Evolutionary conservation across 495 filamentous ascomycete species (phyloP), one percentile per base, ranked within the genome.

Genomic region (Penicillium diatomitis): DNA sequence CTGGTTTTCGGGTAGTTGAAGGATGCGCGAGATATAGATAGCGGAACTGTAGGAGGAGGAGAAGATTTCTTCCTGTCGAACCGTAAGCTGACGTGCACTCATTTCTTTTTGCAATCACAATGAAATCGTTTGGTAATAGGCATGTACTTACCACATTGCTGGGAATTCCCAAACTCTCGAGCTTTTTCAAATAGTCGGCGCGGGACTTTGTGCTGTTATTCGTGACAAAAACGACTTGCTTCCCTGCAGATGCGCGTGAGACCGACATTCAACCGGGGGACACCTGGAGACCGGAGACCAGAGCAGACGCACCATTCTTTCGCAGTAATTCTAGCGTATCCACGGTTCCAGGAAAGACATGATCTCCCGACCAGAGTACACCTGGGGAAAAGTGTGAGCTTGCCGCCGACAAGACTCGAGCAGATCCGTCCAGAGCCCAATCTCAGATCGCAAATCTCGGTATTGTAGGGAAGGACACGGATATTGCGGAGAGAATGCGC

Each of bases 201-300:
- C 92, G 87, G 11, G 91, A 95, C 64, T 97, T 97, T 30, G 92
- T 97, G 63, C 87, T 94, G 76, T 99, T 99, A 67, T 99, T 99
- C 3, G 92, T 97, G 40, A 99, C 92, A 63, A 99, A 99, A 50
- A 99, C 82, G 11, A 92, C 73, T 66, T 83, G 86, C 66, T 99
- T 99, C 47, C 87, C 90, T 92, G 20, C 20, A 20, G 20, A 20
- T 20, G 20, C 20, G 20, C 20, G 20, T 20, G 20, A 52, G 20
- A 33, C 8, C 32, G 11, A 6, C n/a, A 34, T 56, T 12, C 56
- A 31, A 32, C 27, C 47, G 42, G 9, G 6, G 2, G 11, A 20
- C 35, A 10, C 3, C 4, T 4, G 11, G 11, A 29, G 30, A 29
- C 31, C 27, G 6, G 6, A 6, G 4, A 6, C 30, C 3, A 12